A percentile compares a stretch with the other conserved stretches of the same genome.
Evolutionary conservation across 1,284 basidiomycete species (phyloP).

Genomic region (Malassezia psittaci): DNA sequence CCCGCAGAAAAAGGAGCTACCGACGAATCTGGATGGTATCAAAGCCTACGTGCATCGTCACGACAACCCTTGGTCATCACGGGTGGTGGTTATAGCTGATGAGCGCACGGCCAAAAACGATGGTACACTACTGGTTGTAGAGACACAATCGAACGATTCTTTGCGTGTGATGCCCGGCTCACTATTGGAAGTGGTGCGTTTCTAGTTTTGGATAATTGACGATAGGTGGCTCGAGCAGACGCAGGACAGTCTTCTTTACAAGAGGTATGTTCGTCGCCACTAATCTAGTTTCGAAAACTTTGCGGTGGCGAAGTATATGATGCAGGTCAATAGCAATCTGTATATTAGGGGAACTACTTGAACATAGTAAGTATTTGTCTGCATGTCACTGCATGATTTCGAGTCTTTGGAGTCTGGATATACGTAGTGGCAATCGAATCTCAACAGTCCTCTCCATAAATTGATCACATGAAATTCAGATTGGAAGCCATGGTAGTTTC

Average conservation of each 20-base stretch:
- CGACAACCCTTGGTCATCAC: neutral
- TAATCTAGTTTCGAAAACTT: slow-evolving; percentile 4
- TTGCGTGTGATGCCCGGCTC: slow-evolving; percentile 3
- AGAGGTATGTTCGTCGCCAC: neutral
- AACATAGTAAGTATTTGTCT: neutral
- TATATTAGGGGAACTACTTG: neutral
- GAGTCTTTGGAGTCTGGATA: too few species aligned
- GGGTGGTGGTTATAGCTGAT: slow-evolving; percentile 2
- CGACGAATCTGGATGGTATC: neutral
- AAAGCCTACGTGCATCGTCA: neutral
- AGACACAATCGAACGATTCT: neutral
- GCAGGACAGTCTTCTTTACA: neutral
- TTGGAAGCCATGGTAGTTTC: too few species aligned
- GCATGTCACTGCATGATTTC: too few species aligned
- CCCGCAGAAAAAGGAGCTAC: neutral
- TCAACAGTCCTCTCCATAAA: too few species aligned
- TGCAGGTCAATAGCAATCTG: neutral
- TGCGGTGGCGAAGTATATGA: slow-evolving; percentile 7
- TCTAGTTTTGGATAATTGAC: neutral
- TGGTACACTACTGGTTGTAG: slow-evolving; percentile 1
- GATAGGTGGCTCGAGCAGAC: slow-evolving; percentile 1
- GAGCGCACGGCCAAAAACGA: neutral
- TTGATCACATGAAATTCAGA: too few species aligned
- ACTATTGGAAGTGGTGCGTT: slow-evolving; percentile 13
- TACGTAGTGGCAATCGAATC: too few species aligned